Evolutionary conservation across 768 basidiomycete genomes (phyloP).

Genomic region (Kwoniella europaea): DNA sequence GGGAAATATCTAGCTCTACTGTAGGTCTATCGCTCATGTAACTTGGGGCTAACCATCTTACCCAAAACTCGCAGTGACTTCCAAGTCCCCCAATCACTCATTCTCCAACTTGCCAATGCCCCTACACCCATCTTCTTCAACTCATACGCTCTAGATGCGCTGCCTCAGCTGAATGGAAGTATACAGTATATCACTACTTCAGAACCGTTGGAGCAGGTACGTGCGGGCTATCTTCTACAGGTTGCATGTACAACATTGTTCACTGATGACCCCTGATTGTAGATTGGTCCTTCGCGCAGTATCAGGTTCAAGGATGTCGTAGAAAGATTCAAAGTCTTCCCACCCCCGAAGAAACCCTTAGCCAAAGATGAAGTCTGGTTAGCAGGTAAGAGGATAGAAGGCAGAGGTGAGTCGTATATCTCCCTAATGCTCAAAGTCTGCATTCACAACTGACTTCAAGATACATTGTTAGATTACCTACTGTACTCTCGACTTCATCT

Average conservation of each 20-base stretch:
- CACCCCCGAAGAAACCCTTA: slow-evolving; percentile 78
- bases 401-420: slow-evolving; percentile 65
- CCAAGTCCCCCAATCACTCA: slow-evolving; percentile 79
- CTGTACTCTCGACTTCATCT: slow-evolving; percentile 90
- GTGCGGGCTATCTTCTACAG: slow-evolving; percentile 7
- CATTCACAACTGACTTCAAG: neutral
- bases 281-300: slow-evolving; percentile 48
- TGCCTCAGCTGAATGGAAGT: slow-evolving; percentile 90
- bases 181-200: slow-evolving; percentile 93
- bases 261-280: too few relatives aligned
- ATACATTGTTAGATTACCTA: slow-evolving; percentile 72
- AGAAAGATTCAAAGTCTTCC: slow-evolving; percentile 82
- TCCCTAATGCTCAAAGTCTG: neutral
- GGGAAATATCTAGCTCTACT: slow-evolving; percentile 6
- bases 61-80: slow-evolving; percentile 67
- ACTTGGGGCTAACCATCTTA: neutral
- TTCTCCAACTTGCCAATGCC: slow-evolving; percentile 72
- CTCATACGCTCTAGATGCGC: slow-evolving; percentile 87
- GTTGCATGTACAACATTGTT: too few relatives aligned
- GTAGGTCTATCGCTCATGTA: neutral
- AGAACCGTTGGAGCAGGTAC: slow-evolving; percentile 68
- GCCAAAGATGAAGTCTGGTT: slow-evolving; percentile 79
- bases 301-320: slow-evolving; percentile 86
- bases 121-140: slow-evolving; percentile 88
- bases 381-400: slow-evolving; percentile 76